Conservation (phyloP, 495 filamentous ascomycete genomes). For the Aspergillus baeticus region DNA sequence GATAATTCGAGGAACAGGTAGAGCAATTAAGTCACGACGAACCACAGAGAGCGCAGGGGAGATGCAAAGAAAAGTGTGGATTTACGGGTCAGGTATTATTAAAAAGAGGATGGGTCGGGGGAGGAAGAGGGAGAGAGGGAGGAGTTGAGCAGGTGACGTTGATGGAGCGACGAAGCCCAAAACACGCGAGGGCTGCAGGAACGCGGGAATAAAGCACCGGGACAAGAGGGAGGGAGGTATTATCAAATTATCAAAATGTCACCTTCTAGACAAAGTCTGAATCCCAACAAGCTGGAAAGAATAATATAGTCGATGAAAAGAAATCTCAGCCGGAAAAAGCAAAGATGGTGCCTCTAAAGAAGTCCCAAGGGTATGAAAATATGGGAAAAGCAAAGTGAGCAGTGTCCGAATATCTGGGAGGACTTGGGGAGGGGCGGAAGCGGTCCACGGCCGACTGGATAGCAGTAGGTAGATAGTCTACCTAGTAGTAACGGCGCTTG, state of each 20-base stretch:
- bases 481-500: constrained; percentile 1
- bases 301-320: constrained; percentile 4
- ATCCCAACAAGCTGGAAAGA: constrained; percentile 8
- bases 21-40: constrained; percentile 18
- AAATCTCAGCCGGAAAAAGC: constrained; percentile 9
- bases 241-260: constrained; percentile 18
- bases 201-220: constrained; percentile 33
- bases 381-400: constrained; percentile 14
- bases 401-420: constrained; percentile 20
- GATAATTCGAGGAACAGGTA: constrained; percentile 14
- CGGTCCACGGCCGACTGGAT: constrained; percentile 9
- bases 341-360: constrained; percentile 3
- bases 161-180: constrained; percentile 33
- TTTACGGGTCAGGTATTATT: constrained; percentile 17
- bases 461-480: too few relatives aligned
- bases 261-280: constrained; percentile 12
- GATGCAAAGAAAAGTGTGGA: constrained; percentile 13
- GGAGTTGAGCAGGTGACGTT: constrained; percentile 33
- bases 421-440: constrained; percentile 15
- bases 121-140: constrained; percentile 19
- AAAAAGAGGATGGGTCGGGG: constrained; percentile 17
- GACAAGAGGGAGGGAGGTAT: constrained; percentile 16
- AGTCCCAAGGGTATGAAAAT: constrained; percentile 12
- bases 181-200: constrained; percentile 36
- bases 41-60: constrained; percentile 16